These are phyloP conservation scores for Nepenthes mirabilis DNA, from an alignment of 148 eudicot species.

Conservation along the genomic window DNA sequence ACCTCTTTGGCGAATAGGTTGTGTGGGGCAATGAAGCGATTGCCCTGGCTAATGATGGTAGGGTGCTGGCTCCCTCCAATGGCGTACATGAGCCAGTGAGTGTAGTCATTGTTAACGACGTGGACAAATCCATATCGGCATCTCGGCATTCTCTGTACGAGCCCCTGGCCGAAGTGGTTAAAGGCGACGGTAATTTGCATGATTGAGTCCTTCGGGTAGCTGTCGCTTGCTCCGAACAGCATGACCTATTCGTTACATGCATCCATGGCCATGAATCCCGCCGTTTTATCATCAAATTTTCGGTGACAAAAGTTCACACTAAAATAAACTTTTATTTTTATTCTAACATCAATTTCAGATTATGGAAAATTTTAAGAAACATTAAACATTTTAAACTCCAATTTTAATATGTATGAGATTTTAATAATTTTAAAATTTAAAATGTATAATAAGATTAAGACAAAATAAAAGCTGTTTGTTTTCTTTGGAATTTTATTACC, in stretches of 20 bases:
- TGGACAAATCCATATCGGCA: conserved; percentile 27
- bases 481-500: conserved; percentile 11
- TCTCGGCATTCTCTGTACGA: conserved; percentile 36
- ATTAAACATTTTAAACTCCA: too few relatives aligned
- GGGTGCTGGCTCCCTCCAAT: conserved; percentile 35
- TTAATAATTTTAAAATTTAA: too few relatives aligned
- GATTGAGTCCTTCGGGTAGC: conserved; percentile 8
- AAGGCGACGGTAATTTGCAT: conserved; percentile 32
- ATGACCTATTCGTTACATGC: conserved; percentile 12
- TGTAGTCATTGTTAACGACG: conserved; percentile 35
- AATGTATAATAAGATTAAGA: too few relatives aligned
- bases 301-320: not conserved
- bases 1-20: conserved; percentile 29
- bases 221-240: conserved; percentile 32
- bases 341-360: too few relatives aligned
- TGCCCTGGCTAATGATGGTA: conserved; percentile 32
- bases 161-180: conserved; percentile 33
- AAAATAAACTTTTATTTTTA: not conserved
- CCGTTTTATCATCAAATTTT: not conserved
- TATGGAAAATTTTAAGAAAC: too few relatives aligned
- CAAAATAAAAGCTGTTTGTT: too few relatives aligned
- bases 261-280: too few relatives aligned
- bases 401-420: too few relatives aligned
- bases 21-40: conserved; percentile 31
- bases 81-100: conserved; percentile 40